Conservation (phyloP, 2,329 filamentous ascomycete species). For the Blastomyces parvus region DNA sequence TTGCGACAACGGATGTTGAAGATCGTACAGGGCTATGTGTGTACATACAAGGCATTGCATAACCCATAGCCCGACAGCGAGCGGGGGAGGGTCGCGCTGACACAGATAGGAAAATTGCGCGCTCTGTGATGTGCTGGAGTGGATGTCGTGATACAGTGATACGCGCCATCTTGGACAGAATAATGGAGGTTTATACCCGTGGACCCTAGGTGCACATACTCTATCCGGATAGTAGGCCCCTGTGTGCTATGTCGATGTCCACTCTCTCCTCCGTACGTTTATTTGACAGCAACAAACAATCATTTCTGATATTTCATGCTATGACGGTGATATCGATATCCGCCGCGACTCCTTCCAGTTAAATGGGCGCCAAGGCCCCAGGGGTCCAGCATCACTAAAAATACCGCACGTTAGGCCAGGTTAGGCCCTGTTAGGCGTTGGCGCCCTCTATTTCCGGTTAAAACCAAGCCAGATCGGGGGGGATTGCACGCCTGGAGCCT, state of each 20-base stretch:
- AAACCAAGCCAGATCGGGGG: not conserved
- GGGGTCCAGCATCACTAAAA: not conserved
- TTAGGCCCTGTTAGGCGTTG: not conserved
- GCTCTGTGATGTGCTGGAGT: not conserved
- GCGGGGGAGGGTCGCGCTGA: not conserved
- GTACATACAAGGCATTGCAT: not conserved
- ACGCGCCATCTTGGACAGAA: not conserved
- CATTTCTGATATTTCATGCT: too few relatives aligned
- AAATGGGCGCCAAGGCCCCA: not conserved
- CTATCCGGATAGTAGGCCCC: not conserved
- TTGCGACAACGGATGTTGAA: not conserved
- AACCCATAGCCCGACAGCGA: not conserved
- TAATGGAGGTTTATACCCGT: too few relatives aligned
- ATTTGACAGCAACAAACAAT: too few relatives aligned
- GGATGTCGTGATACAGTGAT: not conserved
- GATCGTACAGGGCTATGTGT: not conserved
- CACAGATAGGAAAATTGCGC: not conserved
- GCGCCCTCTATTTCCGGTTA: not conserved
- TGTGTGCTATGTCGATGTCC: not conserved
- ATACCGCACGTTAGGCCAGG: not conserved
- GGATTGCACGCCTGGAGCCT: not conserved
- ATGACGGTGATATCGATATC: too few relatives aligned
- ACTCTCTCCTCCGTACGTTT: not conserved
- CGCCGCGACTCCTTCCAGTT: not conserved
- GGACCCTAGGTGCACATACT: not conserved